A percentile compares a stretch with the other conserved stretches of the same genome.
These are phyloP conservation scores for Darksidea phi DNA, from an alignment of 495 filamentous ascomycete genomes.

Conservation along the genomic window DNA sequence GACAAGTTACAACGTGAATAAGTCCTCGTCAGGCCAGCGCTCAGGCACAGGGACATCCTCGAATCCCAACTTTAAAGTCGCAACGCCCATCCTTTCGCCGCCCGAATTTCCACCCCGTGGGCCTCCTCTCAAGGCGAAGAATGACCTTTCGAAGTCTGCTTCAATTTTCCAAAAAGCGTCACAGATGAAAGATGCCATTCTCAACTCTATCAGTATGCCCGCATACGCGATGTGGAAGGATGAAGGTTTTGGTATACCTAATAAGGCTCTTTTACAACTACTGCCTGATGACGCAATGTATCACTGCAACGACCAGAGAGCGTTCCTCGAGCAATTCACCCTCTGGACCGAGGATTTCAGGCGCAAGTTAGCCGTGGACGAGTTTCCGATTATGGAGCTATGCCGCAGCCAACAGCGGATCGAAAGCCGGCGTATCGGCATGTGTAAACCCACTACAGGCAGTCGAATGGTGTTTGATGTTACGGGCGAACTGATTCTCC, in stretches of 20 bases:
- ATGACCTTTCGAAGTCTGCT: conserved; percentile 51
- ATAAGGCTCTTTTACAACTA: conserved; percentile 58
- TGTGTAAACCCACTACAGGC: conserved; percentile 51
- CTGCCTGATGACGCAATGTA: conserved; percentile 48
- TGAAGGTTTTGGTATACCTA: conserved; percentile 62
- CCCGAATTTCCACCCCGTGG: conserved; percentile 56
- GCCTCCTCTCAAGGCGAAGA: conserved; percentile 49
- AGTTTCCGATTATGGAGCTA: conserved; percentile 62
- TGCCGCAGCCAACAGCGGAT: conserved; percentile 57
- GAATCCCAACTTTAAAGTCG: conserved; percentile 6
- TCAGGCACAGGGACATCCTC: conserved; percentile 11
- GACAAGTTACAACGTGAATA: conserved; percentile 28
- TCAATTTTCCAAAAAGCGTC: conserved; percentile 63
- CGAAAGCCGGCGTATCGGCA: conserved; percentile 56
- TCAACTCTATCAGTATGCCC: conserved; percentile 65
- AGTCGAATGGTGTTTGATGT: conserved; percentile 55
- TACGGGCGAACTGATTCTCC: conserved; percentile 58
- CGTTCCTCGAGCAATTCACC: conserved; percentile 55
- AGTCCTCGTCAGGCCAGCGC: conserved; percentile 27
- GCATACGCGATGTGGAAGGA: conserved; percentile 73
- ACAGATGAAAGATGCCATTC: conserved; percentile 67
- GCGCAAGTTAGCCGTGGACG: conserved; percentile 51
- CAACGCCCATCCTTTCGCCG: conserved; percentile 31
- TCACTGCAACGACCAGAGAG: conserved; percentile 50
- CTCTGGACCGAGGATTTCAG: conserved; percentile 64